Evolutionary conservation across 2,329 filamentous ascomycete genomes (phyloP).

Genomic region (Penicillium hordei): DNA sequence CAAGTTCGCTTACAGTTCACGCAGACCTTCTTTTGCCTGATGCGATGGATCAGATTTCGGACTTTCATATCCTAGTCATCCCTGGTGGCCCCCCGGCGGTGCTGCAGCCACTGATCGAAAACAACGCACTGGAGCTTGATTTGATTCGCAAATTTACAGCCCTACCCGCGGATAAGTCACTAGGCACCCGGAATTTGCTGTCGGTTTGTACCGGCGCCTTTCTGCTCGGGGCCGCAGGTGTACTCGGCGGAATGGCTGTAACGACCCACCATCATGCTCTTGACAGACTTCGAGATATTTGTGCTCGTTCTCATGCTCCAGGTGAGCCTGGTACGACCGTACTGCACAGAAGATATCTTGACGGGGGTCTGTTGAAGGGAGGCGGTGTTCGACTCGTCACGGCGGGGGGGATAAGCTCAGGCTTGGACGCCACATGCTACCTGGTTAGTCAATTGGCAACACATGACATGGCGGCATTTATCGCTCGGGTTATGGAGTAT

Average conservation of each 20-base stretch:
- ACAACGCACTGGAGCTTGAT: constrained; percentile 20
- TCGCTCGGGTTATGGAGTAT: constrained; percentile 74
- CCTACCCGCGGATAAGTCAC: constrained; percentile 21
- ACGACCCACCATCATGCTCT: constrained; percentile 42
- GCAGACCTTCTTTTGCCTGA: constrained; percentile 34
- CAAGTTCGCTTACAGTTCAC: constrained; percentile 29
- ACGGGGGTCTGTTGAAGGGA: constrained; percentile 18
- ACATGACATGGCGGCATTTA: constrained; percentile 72
- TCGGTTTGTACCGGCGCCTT: constrained; percentile 45
- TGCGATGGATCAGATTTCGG: constrained; percentile 26
- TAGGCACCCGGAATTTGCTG: constrained; percentile 34
- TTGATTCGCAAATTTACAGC: constrained; percentile 25
- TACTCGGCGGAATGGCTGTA: constrained; percentile 35
- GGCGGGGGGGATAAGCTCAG: constrained; percentile 73
- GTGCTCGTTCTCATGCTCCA: constrained; percentile 12
- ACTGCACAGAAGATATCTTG: constrained; percentile 22
- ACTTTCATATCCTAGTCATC: constrained; percentile 43
- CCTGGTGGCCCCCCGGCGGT: constrained; percentile 35
- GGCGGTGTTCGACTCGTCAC: constrained; percentile 72
- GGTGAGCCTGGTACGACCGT: constrained; percentile 10
- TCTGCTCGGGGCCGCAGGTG: constrained; percentile 39
- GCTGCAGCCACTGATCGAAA: constrained; percentile 27
- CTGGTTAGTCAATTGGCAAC: constrained; percentile 80
- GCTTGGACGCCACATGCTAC: constrained; percentile 81
- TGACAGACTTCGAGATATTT: constrained; percentile 25